Evolutionary conservation across 2,329 filamentous ascomycete species (phyloP).

Genomic region (Apiospora phragmitis): DNA sequence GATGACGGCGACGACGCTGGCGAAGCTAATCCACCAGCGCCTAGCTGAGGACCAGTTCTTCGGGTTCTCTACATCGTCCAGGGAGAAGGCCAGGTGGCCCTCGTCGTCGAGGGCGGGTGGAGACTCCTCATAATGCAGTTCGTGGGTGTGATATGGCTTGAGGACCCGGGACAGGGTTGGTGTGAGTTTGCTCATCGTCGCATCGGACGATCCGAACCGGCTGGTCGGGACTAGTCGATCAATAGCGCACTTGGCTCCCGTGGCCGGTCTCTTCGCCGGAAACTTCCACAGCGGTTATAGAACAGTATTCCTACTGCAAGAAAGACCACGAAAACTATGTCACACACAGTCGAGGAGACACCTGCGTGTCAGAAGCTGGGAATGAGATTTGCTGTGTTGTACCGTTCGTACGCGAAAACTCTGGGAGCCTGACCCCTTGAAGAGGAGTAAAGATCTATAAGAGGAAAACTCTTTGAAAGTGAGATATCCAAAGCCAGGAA

Average conservation of each 20-base stretch:
- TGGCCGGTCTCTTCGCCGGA: not conserved
- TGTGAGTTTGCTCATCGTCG: conserved; percentile 4
- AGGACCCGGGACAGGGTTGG: conserved; percentile 10
- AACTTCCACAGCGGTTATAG: not conserved
- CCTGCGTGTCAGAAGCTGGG: not conserved
- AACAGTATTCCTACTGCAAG: not conserved
- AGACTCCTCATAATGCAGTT: conserved; percentile 27
- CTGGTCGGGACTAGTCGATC: not conserved
- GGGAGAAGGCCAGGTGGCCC: conserved; percentile 51
- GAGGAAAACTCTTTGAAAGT: not conserved
- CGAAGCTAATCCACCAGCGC: conserved; percentile 42
- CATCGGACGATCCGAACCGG: not conserved
- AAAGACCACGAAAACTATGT: not conserved
- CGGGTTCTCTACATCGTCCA: conserved; percentile 51
- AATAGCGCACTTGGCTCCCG: not conserved
- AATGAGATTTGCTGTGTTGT: not conserved
- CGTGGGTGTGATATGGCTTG: conserved; percentile 50
- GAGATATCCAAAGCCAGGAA: not conserved
- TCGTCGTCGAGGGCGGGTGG: conserved; percentile 46
- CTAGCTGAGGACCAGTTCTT: conserved; percentile 45
- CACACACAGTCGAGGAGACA: not conserved
- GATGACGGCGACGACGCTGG: conserved; percentile 48
- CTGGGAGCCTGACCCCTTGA: not conserved
- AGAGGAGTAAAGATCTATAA: not conserved
- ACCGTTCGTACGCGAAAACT: not conserved